These are phyloP conservation scores for Fraxinus anomala DNA, from an alignment of 257 asterid genomes.

Conservation along the genomic window DNA sequence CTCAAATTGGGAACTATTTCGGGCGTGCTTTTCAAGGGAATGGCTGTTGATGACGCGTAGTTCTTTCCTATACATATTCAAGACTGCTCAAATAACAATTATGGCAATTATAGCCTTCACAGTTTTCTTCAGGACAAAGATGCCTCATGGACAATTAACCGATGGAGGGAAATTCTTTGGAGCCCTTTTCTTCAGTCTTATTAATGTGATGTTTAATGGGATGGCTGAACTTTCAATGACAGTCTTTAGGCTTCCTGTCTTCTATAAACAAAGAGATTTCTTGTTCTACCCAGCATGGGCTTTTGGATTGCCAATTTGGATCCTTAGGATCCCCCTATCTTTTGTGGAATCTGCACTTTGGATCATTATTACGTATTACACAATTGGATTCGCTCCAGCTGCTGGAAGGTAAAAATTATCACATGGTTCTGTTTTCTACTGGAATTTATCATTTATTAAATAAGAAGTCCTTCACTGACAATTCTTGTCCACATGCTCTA, in stretches of 20 bases:
- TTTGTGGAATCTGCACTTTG: constrained; percentile 39
- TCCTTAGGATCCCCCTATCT: constrained; percentile 45
- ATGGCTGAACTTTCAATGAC: constrained; percentile 47
- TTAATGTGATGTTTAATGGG: constrained; percentile 46
- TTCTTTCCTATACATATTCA: constrained; percentile 49
- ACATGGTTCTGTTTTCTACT: not conserved
- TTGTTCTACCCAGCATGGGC: constrained; percentile 62
- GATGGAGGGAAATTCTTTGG: constrained; percentile 46
- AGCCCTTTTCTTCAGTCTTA: constrained; percentile 46
- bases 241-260: constrained; percentile 45
- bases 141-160: constrained; percentile 36
- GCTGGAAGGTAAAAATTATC: constrained; percentile 34
- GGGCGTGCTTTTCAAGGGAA: constrained; percentile 47
- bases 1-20: constrained; percentile 36
- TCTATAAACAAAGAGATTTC: constrained; percentile 50
- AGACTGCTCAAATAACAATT: constrained; percentile 36
- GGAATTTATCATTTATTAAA: too few relatives aligned
- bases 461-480: not conserved
- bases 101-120: constrained; percentile 39
- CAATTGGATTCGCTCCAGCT: constrained; percentile 55
- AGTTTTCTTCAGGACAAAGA: constrained; percentile 42
- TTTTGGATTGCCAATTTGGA: constrained; percentile 44
- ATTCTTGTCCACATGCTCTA: constrained; percentile 10
- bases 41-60: constrained; percentile 48
- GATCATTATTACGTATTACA: constrained; percentile 45